A percentile compares a stretch with the other conserved stretches of the same genome.
phyloP scores from a whole-genome alignment of 2,329 filamentous ascomycete genomes.

The Arthrobotrys sphaeroides region DNA sequence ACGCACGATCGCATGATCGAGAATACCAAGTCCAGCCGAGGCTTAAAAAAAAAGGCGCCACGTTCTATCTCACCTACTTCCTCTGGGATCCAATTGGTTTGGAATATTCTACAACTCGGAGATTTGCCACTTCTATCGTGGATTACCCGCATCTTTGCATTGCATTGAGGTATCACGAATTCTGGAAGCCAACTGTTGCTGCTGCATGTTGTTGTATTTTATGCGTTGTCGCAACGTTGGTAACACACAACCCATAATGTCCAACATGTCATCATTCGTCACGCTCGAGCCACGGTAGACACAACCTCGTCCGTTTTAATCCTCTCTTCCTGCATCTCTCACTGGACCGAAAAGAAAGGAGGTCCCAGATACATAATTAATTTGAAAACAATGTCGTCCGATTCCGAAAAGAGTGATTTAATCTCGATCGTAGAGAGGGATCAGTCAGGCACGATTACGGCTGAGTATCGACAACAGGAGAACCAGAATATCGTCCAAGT shows the following conservation, averaged over 20 bases:
- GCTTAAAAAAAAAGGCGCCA: not conserved
- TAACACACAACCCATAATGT: conserved; percentile 30
- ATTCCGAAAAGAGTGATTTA: conserved; percentile 16
- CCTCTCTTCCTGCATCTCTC: not conserved
- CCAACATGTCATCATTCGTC: conserved; percentile 49
- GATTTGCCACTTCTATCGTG: not conserved
- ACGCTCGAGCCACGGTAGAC: conserved; percentile 12
- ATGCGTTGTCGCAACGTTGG: conserved; percentile 30
- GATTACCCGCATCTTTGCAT: too few species aligned
- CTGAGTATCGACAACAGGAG: conserved; percentile 44
- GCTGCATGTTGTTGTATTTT: conserved; percentile 31
- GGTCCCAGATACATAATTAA: not conserved
- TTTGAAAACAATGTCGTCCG: conserved; percentile 21
- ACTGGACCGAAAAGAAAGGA: not conserved
- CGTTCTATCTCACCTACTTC: too few species aligned
- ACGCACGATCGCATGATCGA: conserved; percentile 21
- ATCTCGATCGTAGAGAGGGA: conserved; percentile 39
- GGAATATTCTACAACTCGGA: not conserved
- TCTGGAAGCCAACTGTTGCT: too few species aligned
- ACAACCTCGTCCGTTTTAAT: not conserved
- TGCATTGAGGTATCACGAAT: too few species aligned
- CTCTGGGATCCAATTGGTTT: not conserved
- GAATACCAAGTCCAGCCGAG: not conserved
- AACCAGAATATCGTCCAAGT: conserved; percentile 24
- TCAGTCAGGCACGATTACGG: conserved; percentile 42